Percentiles rank a stretch among this genome's conserved stretches.
Conservation (phyloP, 805 yeast species). For the Starmerella apicola region DNA sequence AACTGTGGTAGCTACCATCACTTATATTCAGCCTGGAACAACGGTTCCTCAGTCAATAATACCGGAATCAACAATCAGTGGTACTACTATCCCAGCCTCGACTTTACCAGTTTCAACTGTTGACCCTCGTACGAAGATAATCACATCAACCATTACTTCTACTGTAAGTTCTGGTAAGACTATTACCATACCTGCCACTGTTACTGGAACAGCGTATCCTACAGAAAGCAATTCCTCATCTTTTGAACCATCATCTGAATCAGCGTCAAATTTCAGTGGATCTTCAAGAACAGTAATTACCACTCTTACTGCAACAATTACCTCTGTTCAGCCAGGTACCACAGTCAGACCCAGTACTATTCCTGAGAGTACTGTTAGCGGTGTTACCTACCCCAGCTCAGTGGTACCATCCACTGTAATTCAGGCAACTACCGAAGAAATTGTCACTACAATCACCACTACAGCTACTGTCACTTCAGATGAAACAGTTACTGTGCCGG, state of each 20-base stretch:
- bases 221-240: too few relatives aligned
- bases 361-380: conserved; percentile 5
- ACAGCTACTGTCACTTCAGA: not conserved
- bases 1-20: conserved; percentile 11
- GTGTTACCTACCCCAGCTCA: conserved; percentile 13
- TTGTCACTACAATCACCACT: conserved; percentile 2
- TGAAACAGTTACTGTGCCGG: too few relatives aligned
- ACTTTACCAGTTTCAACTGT: conserved; percentile 14
- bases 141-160: conserved; percentile 3
- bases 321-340: conserved; percentile 13
- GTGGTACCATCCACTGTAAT: conserved; percentile 14
- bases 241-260: not conserved
- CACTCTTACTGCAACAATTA: not conserved
- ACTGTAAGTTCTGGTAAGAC: not conserved
- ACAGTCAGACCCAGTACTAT: conserved; percentile 17
- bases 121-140: conserved; percentile 11
- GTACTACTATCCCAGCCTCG: conserved; percentile 18
- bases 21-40: conserved; percentile 14
- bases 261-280: too few relatives aligned
- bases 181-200: not conserved
- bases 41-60: conserved; percentile 18
- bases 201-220: too few relatives aligned
- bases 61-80: conserved; percentile 5
- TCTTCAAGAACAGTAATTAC: not conserved
- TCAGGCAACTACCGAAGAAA: conserved; percentile 8